These are phyloP conservation scores for Omphalea diandra DNA, from an alignment of 441 rosid genomes.

Conservation along the genomic window DNA sequence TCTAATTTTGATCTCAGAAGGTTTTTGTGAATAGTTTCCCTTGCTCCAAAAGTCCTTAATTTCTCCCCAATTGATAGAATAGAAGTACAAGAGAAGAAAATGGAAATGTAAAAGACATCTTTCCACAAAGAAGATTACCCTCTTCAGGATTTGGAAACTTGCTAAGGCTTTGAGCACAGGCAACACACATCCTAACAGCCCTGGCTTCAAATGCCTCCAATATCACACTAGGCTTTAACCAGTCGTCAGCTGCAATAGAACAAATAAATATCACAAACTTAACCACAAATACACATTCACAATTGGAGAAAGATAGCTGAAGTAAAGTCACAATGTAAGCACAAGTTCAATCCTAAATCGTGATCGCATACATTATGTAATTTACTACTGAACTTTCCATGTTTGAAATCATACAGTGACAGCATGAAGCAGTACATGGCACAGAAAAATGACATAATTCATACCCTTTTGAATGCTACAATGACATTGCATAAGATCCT, in stretches of 20 bases:
- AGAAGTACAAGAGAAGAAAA: neutral
- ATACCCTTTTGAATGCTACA: slow-evolving; percentile 68
- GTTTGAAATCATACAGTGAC: neutral
- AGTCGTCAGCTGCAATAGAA: slow-evolving; percentile 67
- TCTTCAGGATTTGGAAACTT: slow-evolving; percentile 71
- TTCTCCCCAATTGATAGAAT: neutral
- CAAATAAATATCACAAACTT: neutral
- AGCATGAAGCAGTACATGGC: slow-evolving; percentile 2
- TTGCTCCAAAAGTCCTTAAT: slow-evolving; percentile 4
- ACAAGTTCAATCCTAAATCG: neutral
- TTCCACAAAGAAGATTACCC: slow-evolving; percentile 50
- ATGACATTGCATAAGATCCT: slow-evolving; percentile 61
- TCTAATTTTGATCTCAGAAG: neutral
- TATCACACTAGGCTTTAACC: slow-evolving; percentile 70
- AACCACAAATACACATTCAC: neutral
- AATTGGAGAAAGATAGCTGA: neutral
- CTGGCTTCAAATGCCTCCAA: slow-evolving; percentile 91
- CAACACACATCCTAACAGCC: slow-evolving; percentile 75
- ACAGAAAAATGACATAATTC: neutral
- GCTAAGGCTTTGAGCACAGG: slow-evolving; percentile 69
- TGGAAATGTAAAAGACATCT: neutral
- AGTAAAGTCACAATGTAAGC: slow-evolving; percentile 1
- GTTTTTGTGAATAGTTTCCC: neutral
- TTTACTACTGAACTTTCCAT: neutral
- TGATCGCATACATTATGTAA: neutral